Conservation (phyloP, 768 basidiomycete genomes). For the Trametes maxima region DNA sequence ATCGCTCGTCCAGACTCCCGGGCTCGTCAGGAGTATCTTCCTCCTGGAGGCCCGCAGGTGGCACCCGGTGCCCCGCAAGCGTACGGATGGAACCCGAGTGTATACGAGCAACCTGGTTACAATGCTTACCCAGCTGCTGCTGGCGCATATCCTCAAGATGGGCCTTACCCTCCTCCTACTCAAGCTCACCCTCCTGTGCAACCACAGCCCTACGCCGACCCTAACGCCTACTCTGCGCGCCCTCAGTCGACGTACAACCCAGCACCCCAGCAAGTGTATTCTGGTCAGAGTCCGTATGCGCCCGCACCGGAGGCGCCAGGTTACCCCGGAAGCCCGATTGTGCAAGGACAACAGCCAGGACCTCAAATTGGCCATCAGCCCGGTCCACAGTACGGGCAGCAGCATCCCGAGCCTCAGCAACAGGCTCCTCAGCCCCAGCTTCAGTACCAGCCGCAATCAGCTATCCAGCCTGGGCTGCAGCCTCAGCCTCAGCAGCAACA, state of each 20-base stretch:
- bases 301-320: slow-evolving; percentile 24
- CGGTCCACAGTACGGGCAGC: slow-evolving; percentile 9
- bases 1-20: slow-evolving; percentile 37
- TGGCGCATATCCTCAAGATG: slow-evolving; percentile 32
- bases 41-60: slow-evolving; percentile 35
- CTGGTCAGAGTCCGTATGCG: slow-evolving; percentile 26
- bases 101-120: slow-evolving; percentile 50
- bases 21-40: slow-evolving; percentile 35
- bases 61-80: slow-evolving; percentile 37
- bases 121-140: slow-evolving; percentile 39
- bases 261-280: slow-evolving; percentile 28
- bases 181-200: slow-evolving; percentile 34
- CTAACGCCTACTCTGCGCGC: slow-evolving; percentile 30
- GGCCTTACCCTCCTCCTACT: slow-evolving; percentile 26
- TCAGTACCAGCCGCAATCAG: slow-evolving; percentile 30
- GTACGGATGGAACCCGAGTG: slow-evolving; percentile 55
- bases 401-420: slow-evolving; percentile 34
- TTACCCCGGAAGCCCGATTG: slow-evolving; percentile 15
- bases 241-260: slow-evolving; percentile 33
- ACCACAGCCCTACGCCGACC: slow-evolving; percentile 28
- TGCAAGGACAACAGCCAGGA: slow-evolving; percentile 9
- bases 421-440: slow-evolving; percentile 37
- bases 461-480: slow-evolving; percentile 1
- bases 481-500: slow-evolving; percentile 27
- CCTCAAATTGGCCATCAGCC: slow-evolving; percentile 4